Percentiles rank a stretch among this genome's conserved stretches.
Evolutionary conservation across 352 stramenopile species (phyloP).

Genomic region (Plasmopara muralis): DNA sequence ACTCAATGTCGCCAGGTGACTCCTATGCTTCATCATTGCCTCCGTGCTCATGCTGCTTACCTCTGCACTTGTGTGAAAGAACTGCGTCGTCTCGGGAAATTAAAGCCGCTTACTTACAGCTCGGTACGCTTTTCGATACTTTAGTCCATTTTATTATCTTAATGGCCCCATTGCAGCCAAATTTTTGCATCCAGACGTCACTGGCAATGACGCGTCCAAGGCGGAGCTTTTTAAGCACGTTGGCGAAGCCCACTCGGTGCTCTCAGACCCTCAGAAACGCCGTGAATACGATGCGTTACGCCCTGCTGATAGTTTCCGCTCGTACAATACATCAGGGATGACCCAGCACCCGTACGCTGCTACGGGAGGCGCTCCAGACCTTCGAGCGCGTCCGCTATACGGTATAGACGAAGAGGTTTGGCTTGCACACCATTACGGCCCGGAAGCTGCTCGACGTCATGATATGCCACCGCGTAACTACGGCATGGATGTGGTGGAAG

Average conservation of each 20-base stretch:
- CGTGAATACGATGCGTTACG: conserved; percentile 58
- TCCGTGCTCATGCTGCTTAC: background rate
- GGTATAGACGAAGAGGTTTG: conserved; percentile 81
- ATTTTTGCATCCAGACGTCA: conserved; percentile 81
- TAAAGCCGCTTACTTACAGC: conserved; percentile 70
- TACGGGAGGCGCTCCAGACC: conserved; percentile 20
- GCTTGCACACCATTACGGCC: conserved; percentile 78
- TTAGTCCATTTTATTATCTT: background rate
- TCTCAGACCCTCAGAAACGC: conserved; percentile 55
- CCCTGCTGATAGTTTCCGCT: conserved; percentile 36
- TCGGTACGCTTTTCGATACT: conserved; percentile 31
- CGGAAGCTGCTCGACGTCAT: conserved; percentile 35
- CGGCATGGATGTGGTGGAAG: conserved; percentile 67
- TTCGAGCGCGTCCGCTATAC: conserved; percentile 39
- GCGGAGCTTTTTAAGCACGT: conserved; percentile 82
- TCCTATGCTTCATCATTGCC: background rate
- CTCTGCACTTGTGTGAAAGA: conserved; percentile 16
- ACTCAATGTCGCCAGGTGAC: conserved; percentile 62
- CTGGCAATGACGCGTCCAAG: conserved; percentile 71
- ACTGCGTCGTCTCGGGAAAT: conserved; percentile 65
- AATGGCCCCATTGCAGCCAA: conserved; percentile 36
- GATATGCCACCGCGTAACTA: conserved; percentile 54
- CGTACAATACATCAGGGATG: conserved; percentile 33
- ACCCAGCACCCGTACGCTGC: conserved; percentile 53
- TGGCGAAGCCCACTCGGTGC: conserved; percentile 67